Conservation (phyloP, 176 grass and related monocot species). For the Alopecurus myosuroides region DNA sequence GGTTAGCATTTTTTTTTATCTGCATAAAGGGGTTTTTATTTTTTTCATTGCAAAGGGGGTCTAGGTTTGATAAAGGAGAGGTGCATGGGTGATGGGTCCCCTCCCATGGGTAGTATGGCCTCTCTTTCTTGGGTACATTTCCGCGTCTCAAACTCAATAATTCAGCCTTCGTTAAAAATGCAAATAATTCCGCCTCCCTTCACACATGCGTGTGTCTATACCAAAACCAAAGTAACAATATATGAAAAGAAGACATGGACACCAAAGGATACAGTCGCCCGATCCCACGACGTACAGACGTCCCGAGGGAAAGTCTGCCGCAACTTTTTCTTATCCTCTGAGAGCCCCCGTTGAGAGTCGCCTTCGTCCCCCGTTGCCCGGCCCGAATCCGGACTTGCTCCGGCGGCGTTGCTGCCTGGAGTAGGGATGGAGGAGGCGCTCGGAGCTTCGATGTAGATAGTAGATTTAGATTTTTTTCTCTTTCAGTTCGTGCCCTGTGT, state of each 20-base stretch:
- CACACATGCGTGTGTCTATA: background rate
- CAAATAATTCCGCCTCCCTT: background rate
- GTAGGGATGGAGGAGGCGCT: too few relatives aligned
- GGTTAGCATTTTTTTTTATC: background rate
- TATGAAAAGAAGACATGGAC: background rate
- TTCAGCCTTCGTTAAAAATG: background rate
- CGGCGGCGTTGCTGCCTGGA: too few relatives aligned
- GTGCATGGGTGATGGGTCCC: background rate
- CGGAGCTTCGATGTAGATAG: too few relatives aligned
- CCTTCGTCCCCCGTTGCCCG: too few relatives aligned
- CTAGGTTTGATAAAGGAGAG: background rate
- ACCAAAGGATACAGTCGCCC: background rate
- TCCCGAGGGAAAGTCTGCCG: too few relatives aligned
- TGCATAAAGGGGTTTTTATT: background rate
- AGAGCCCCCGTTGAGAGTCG: too few relatives aligned
- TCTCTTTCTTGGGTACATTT: background rate
- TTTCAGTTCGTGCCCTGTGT: too few relatives aligned
- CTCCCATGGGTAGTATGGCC: background rate
- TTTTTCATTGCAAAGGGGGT: background rate
- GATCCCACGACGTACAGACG: too few relatives aligned
- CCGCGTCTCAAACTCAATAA: background rate
- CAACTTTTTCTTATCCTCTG: too few relatives aligned
- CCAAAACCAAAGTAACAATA: background rate
- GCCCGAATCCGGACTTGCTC: too few relatives aligned
- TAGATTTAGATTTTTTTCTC: too few relatives aligned